These are phyloP conservation scores for Dictyostelium purpureum DNA, from an alignment of 78 protist species.

Conservation along the genomic window DNA sequence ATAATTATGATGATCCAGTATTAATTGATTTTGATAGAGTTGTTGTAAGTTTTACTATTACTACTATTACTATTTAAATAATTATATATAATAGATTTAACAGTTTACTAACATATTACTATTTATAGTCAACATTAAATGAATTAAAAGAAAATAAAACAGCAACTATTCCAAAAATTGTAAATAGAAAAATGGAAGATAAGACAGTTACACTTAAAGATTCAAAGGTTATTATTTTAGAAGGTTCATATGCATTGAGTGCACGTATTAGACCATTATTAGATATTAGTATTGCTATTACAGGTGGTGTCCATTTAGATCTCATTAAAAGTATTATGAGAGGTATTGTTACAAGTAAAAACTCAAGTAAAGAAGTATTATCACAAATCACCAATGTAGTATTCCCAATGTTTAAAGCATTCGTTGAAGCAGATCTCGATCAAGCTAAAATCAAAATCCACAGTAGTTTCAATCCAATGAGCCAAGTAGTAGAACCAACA, in stretches of 20 bases:
- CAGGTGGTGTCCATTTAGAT: constrained; percentile 87
- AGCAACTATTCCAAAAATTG: constrained; percentile 54
- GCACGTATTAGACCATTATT: constrained; percentile 40
- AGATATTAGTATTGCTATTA: constrained; percentile 71
- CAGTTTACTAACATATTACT: neutral
- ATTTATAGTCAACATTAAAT: constrained; percentile 40
- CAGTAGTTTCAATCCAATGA: constrained; percentile 73
- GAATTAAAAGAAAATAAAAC: constrained; percentile 50
- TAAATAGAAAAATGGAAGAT: constrained; percentile 52
- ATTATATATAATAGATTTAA: neutral
- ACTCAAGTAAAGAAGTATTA: constrained; percentile 70
- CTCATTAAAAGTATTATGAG: constrained; percentile 82
- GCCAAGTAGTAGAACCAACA: constrained; percentile 76
- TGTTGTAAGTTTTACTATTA: constrained; percentile 25
- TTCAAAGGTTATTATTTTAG: constrained; percentile 69
- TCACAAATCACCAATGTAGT: constrained; percentile 84
- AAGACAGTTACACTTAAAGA: neutral
- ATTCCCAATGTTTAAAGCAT: constrained; percentile 86
- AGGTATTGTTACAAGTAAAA: constrained; percentile 55
- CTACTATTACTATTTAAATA: neutral
- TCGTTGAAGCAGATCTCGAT: constrained; percentile 79
- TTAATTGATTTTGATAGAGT: constrained; percentile 61
- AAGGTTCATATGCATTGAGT: constrained; percentile 80
- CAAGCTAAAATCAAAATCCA: constrained; percentile 76
- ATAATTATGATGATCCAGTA: constrained; percentile 82